Conservation (phyloP, 2,329 filamentous ascomycete species). For the Colletotrichum cordylinicola region DNA sequence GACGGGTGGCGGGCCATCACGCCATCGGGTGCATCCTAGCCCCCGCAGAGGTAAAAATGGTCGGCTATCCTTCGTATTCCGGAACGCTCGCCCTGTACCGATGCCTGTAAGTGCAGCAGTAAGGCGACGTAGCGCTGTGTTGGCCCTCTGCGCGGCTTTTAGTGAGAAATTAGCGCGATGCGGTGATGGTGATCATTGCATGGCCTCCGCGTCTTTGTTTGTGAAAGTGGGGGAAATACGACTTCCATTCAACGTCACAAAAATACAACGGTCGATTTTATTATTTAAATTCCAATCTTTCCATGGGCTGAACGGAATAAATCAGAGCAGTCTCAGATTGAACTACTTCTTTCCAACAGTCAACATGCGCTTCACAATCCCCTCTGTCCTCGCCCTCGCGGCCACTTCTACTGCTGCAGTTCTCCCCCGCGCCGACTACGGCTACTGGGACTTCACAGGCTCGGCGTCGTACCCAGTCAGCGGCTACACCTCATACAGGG, state of each 20-base stretch:
- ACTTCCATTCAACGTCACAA: background rate
- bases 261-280: background rate
- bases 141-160: background rate
- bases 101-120: background rate
- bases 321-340: background rate
- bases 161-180: background rate
- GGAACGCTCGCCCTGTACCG: background rate
- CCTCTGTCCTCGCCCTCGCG: background rate
- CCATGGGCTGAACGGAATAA: background rate
- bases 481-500: background rate
- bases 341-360: background rate
- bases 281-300: background rate
- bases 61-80: background rate
- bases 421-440: background rate
- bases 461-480: background rate
- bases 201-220: background rate
- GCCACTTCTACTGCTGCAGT: background rate
- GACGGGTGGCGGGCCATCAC: background rate
- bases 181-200: background rate
- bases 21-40: background rate
- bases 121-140: background rate
- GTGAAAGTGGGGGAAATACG: background rate
- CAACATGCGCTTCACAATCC: background rate
- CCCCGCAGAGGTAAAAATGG: background rate
- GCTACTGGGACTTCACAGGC: slow-evolving; percentile 4